A percentile compares a stretch with the other conserved stretches of the same genome.
Conservation (phyloP, 1,284 basidiomycete genomes). For the Ustilago curta region DNA sequence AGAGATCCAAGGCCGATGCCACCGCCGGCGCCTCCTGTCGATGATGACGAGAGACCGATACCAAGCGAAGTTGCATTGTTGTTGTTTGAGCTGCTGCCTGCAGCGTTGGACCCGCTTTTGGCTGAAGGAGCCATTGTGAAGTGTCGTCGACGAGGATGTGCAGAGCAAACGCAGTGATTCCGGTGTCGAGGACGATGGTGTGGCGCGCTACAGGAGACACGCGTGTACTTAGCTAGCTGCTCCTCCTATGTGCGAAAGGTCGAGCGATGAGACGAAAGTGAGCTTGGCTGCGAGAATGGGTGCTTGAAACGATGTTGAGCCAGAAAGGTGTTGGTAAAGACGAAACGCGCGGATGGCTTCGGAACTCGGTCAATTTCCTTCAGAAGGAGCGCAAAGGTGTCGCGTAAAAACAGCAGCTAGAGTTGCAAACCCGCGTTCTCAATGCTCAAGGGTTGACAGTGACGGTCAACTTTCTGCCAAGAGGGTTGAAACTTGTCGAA, state of each 20-base stretch:
- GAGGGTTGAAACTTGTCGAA: no score
- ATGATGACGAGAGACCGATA: slow-evolving; percentile 38
- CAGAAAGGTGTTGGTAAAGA: slow-evolving; percentile 1
- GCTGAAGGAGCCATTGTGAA: slow-evolving; percentile 38
- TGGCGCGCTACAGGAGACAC: not conserved
- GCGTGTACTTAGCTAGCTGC: not conserved
- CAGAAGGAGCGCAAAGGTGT: slow-evolving; percentile 14
- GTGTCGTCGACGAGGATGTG: not conserved
- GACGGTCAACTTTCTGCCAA: no score
- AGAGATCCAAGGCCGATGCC: slow-evolving; percentile 40
- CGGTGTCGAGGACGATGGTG: not conserved
- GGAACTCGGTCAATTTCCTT: slow-evolving; percentile 28
- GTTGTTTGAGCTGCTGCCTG: slow-evolving; percentile 20
- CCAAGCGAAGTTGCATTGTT: slow-evolving; percentile 37
- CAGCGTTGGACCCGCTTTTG: slow-evolving; percentile 31
- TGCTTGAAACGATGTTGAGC: not conserved
- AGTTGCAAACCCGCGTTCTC: not conserved
- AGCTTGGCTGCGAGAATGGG: not conserved
- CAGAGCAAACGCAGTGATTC: not conserved
- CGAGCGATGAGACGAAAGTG: not conserved
- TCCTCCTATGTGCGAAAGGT: not conserved
- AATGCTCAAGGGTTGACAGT: not conserved
- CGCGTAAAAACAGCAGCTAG: not conserved
- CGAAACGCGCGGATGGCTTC: slow-evolving; percentile 15
- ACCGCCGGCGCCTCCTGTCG: slow-evolving; percentile 26